Evolutionary conservation across 2,329 filamentous ascomycete genomes (phyloP), one percentile per base, ranked within the genome.

Genomic region (Arthrinium phaeospermum): DNA sequence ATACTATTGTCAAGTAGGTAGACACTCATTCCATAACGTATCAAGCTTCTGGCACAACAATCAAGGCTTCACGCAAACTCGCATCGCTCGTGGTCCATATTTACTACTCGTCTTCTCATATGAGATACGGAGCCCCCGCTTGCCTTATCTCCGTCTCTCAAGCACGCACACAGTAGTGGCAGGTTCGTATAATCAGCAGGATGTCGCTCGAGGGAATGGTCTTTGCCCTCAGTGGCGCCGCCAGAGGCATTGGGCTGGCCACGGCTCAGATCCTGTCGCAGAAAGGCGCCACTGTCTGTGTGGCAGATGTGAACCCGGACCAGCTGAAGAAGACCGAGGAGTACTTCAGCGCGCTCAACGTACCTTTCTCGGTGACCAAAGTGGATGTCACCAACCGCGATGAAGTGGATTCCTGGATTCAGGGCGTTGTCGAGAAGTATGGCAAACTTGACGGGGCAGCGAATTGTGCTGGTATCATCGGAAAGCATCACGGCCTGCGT

Each of bases 371-470:
- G 64, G 71, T 83, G 61, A 80, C 81, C n/a, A 81, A 80, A 45
- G 84, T 89, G 30, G 87, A 90, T 72, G 81, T 90, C 22, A 85
- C 84, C 44, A 82, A 84, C 70, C 81, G 83, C 68, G 76, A 79
- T 6, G 81, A 88, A 41, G 88, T 89, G 13, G 86, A 90, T 44
- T 76, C 76, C 27, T 90, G 88, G 88, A 84, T 89, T 67, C 79
- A 81, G 8, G 79, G 78, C 68, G 83, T 85, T 14, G 78, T 89
- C n/a, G 75, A 81, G n/a, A 81, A 81, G 45, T 87, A 87, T 70
- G 88, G 88, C 5, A 84, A 84, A 70, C 83, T 90, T 12, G 86
- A 89, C 75, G 85, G 87, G 5, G 87, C 88, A 27, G 88, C 86
- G 14, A 90, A 91, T 71, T 83, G 88, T 12, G 89, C 89, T 5